Percentiles rank a stretch among this genome's conserved stretches.
Evolutionary conservation across 805 yeast species (phyloP).

Genomic region (Ascoidea asiatica): DNA sequence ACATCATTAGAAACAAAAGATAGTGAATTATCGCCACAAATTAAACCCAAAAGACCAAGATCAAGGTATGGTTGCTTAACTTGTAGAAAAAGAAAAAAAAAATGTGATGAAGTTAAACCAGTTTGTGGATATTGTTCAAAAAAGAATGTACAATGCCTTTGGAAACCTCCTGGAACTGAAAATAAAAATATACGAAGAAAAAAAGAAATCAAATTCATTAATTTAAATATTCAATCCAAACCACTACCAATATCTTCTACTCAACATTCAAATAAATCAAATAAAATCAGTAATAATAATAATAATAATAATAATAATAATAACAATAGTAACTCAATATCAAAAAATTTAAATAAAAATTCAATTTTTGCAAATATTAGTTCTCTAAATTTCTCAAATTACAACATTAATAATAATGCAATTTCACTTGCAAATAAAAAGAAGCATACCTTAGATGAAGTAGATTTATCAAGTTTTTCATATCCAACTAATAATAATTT

Average conservation of each 20-base stretch:
- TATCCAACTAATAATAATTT: too few relatives aligned
- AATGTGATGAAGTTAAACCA: slow-evolving; percentile 35
- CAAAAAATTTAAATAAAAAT: slow-evolving; percentile 8
- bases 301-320: too few relatives aligned
- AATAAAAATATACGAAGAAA: not conserved
- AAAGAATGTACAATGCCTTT: slow-evolving; percentile 16
- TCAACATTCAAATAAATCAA: slow-evolving; percentile 11
- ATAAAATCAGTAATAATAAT: slow-evolving; percentile 7
- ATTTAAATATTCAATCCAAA: slow-evolving; percentile 11
- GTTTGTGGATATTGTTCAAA: slow-evolving; percentile 28
- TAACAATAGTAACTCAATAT: not conserved
- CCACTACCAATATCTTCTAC: not conserved
- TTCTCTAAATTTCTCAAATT: not conserved
- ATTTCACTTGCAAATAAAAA: too few relatives aligned
- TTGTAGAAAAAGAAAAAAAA: slow-evolving; percentile 32
- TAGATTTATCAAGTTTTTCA: too few relatives aligned
- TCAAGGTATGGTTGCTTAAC: slow-evolving; percentile 25
- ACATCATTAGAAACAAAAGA: too few relatives aligned
- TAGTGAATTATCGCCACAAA: not conserved
- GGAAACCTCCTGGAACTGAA: not conserved
- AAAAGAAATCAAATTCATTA: slow-evolving; percentile 8
- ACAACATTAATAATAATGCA: not conserved
- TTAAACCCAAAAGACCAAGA: slow-evolving; percentile 11
- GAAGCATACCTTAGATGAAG: too few relatives aligned
- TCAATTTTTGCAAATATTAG: slow-evolving; percentile 2